These are phyloP conservation scores for Thecaphora thlaspeos DNA, from an alignment of 1,284 basidiomycete species.

Conservation along the genomic window DNA sequence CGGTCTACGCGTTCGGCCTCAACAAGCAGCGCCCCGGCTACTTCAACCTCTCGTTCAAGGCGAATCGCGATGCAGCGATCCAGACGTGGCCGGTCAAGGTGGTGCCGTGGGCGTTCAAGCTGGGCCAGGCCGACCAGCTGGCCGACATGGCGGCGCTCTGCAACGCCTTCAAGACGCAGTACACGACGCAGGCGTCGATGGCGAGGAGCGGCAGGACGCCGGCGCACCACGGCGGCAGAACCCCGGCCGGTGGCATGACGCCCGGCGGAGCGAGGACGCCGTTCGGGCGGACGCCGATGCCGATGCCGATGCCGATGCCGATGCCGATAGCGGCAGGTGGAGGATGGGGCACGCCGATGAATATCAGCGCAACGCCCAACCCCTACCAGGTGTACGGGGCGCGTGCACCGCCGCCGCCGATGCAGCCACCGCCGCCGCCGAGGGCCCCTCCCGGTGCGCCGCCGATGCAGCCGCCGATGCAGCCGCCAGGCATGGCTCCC, in stretches of 20 bases:
- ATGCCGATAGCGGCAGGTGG: constrained; percentile 7
- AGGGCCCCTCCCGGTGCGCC: constrained; percentile 17
- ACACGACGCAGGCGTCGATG: constrained; percentile 46
- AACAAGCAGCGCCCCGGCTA: constrained; percentile 88
- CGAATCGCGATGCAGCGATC: constrained; percentile 63
- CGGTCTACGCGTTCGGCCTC: constrained; percentile 92
- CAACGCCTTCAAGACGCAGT: constrained; percentile 58
- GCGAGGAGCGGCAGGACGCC: constrained; percentile 45
- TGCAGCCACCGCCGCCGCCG: constrained; percentile 24
- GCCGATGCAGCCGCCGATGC: constrained; percentile 9
- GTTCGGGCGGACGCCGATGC: constrained; percentile 13
- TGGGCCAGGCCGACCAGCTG: constrained; percentile 51
- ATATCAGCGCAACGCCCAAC: constrained; percentile 22
- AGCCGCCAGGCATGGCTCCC: constrained; percentile 18
- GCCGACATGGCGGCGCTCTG: constrained; percentile 51
- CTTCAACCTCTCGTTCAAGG: constrained; percentile 89
- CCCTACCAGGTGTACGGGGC: constrained; percentile 17
- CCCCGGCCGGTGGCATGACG: constrained; percentile 26
- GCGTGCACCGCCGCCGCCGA: constrained; percentile 13
- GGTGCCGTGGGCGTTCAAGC: constrained; percentile 53
- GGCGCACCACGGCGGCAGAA: constrained; percentile 28
- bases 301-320: background rate
- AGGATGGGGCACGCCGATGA: constrained; percentile 20
- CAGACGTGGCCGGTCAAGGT: constrained; percentile 58
- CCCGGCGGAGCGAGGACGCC: constrained; percentile 8